A percentile compares a stretch with the other conserved stretches of the same genome.
phyloP scores from a whole-genome alignment of 768 basidiomycete species.

The Leucocoprinus birnbaumii region DNA sequence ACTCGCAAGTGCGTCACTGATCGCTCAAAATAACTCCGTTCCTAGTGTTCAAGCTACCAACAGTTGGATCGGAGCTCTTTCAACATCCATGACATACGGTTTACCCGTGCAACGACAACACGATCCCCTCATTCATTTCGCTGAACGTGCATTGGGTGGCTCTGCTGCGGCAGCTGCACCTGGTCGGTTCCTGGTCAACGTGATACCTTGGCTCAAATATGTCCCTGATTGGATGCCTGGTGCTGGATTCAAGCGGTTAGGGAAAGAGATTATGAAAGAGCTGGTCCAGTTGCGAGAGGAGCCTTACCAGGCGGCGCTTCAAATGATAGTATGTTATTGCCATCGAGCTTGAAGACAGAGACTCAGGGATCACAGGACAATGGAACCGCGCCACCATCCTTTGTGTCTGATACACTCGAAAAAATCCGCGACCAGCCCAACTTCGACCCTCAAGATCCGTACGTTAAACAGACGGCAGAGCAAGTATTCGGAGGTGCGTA shows the following conservation, averaged over 20 bases:
- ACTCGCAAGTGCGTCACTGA: slow-evolving; percentile 1
- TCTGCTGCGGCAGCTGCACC: neutral
- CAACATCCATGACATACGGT: slow-evolving; percentile 12
- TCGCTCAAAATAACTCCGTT: no score
- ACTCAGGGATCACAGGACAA: neutral
- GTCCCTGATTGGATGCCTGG: slow-evolving; percentile 16
- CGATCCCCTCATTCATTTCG: slow-evolving; percentile 5
- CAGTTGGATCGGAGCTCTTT: slow-evolving; percentile 12
- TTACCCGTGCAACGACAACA: slow-evolving; percentile 2
- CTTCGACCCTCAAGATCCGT: neutral
- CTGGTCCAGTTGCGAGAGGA: neutral
- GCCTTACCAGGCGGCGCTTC: neutral
- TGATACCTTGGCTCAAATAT: slow-evolving; percentile 7
- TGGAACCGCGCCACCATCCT: neutral
- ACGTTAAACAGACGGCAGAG: neutral
- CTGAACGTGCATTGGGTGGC: slow-evolving; percentile 3
- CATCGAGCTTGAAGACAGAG: neutral
- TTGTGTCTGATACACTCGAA: neutral
- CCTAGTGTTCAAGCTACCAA: neutral
- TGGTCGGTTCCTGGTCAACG: slow-evolving; percentile 10
- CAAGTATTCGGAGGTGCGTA: slow-evolving; percentile 8
- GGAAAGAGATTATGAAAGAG: neutral
- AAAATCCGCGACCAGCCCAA: neutral
- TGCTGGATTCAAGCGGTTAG: slow-evolving; percentile 8
- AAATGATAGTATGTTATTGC: neutral